Percentiles rank a stretch among this genome's conserved stretches.
Conservation (phyloP, 106 monocot genomes). For the Cymbidium sinense region DNA sequence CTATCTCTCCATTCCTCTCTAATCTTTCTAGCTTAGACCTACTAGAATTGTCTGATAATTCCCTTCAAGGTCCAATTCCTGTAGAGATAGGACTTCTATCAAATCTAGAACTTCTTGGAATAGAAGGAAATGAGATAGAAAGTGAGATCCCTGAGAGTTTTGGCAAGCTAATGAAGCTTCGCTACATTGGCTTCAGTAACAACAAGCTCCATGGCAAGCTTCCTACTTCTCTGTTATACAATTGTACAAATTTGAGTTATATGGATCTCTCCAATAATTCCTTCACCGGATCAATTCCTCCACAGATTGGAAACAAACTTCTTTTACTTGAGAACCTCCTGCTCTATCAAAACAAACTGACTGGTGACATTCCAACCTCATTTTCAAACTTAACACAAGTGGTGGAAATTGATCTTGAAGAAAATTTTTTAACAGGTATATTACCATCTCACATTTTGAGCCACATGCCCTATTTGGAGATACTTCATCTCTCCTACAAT, state of each 20-base stretch:
- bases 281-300: conserved; percentile 32
- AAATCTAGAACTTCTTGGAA: conserved; percentile 17
- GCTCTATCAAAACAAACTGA: conserved; percentile 27
- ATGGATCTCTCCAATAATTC: conserved; percentile 42
- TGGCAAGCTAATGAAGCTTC: conserved; percentile 22
- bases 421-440: conserved; percentile 29
- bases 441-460: conserved; percentile 36
- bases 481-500: conserved; percentile 39
- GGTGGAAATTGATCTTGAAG: conserved; percentile 27
- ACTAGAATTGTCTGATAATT: conserved; percentile 34
- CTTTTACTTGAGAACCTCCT: conserved; percentile 1
- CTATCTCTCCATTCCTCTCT: conserved; percentile 27
- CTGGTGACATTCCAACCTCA: conserved; percentile 28
- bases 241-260: conserved; percentile 28
- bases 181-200: conserved; percentile 14
- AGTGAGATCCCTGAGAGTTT: conserved; percentile 23
- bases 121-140: conserved; percentile 16
- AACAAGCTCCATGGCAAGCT: neutral
- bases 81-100: conserved; percentile 18
- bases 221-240: conserved; percentile 10
- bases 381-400: conserved; percentile 35
- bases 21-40: conserved; percentile 11
- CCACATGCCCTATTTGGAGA: conserved; percentile 16
- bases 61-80: conserved; percentile 26
- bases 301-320: conserved; percentile 33